Conservation (phyloP, 2,329 filamentous ascomycete genomes). For the Blastomyces gilchristii region DNA sequence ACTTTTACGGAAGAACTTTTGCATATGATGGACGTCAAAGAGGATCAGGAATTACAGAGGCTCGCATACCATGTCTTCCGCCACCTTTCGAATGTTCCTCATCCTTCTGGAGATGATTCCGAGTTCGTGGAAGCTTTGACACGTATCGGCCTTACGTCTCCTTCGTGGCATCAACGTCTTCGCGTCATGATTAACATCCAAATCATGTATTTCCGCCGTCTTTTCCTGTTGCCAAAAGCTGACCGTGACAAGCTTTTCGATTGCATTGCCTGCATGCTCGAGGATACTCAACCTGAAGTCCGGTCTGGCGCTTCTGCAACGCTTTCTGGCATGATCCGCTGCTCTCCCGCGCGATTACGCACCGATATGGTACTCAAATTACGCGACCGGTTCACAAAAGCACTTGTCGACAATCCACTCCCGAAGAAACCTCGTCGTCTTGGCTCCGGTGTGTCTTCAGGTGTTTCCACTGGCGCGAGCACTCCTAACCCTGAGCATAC, state of each 20-base stretch:
- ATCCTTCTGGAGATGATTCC: constrained; percentile 73
- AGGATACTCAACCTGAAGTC: constrained; percentile 85
- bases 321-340: constrained; percentile 93
- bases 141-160: constrained; percentile 70
- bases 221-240: constrained; percentile 69
- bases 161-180: constrained; percentile 91
- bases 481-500: constrained; percentile 49
- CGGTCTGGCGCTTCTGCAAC: constrained; percentile 87
- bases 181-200: constrained; percentile 97
- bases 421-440: constrained; percentile 51
- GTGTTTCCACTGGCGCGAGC: constrained; percentile 35
- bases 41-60: constrained; percentile 89
- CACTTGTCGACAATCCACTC: constrained; percentile 74
- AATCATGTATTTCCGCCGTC: constrained; percentile 91
- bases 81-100: constrained; percentile 89
- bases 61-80: constrained; percentile 95
- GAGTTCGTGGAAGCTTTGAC: constrained; percentile 79
- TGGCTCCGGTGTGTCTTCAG: constrained; percentile 31
- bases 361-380: constrained; percentile 65
- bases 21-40: constrained; percentile 99
- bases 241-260: constrained; percentile 76
- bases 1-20: constrained; percentile 84
- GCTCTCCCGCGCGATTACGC: constrained; percentile 72
- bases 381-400: constrained; percentile 65
- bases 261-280: constrained; percentile 91